Evolutionary conservation across 306 rosid genomes (phyloP).

Genomic region (Acmispon strigosus): DNA sequence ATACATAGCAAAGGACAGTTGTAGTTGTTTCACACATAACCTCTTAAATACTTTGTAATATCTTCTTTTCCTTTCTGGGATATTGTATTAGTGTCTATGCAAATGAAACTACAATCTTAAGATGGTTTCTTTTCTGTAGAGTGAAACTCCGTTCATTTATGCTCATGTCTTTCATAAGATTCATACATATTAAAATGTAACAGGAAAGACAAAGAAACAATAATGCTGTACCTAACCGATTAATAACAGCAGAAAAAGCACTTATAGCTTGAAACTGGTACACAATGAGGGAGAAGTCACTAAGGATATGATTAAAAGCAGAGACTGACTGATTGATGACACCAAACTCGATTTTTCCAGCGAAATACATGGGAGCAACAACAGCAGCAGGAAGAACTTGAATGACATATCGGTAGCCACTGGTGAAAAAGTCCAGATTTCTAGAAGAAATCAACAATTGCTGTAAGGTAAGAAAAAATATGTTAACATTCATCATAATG

Average conservation of each 20-base stretch:
- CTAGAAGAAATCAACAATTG: slow-evolving; percentile 81
- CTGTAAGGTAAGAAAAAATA: slow-evolving; percentile 41
- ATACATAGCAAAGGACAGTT: neutral
- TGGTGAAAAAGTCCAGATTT: slow-evolving; percentile 91
- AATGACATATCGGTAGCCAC: slow-evolving; percentile 85
- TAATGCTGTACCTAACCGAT: slow-evolving; percentile 70
- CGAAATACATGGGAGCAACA: slow-evolving; percentile 95
- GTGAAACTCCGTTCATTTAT: slow-evolving; percentile 5
- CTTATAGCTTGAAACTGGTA: slow-evolving; percentile 92
- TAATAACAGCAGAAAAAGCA: slow-evolving; percentile 93
- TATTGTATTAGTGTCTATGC: neutral
- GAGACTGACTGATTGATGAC: slow-evolving; percentile 95
- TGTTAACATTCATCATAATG: neutral
- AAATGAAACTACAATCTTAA: neutral
- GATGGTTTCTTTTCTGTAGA: neutral
- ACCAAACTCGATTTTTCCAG: slow-evolving; percentile 97
- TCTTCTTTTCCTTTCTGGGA: neutral
- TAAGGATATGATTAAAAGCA: slow-evolving; percentile 91
- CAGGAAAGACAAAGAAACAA: slow-evolving; percentile 14
- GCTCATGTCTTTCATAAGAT: slow-evolving; percentile 4
- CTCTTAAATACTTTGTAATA: neutral
- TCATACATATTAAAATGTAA: neutral
- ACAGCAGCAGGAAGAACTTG: slow-evolving; percentile 98
- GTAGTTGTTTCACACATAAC: neutral
- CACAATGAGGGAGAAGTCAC: slow-evolving; percentile 86